Base-by-base conservation (phyloP, 345 rosid species). In the Aegle marmelos region DNA sequence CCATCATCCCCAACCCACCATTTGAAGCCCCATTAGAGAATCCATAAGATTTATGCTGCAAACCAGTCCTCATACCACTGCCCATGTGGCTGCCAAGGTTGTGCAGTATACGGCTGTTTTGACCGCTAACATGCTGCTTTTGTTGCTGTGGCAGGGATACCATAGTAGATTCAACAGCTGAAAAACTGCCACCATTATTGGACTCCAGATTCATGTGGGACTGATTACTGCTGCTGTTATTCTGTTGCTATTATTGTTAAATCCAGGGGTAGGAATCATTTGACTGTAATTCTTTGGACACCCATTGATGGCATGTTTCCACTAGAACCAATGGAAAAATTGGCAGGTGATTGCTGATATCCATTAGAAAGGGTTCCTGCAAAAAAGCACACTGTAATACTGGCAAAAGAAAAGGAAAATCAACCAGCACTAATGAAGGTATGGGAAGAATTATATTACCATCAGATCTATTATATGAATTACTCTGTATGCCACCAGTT, bases 221-320 rank as follows among this genome's bases (percentile, higher is more conserved):
- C 78, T 87, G 97, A 74, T 70, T 87, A 76, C 82, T 85, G 65
- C 68, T 78, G 68, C 73, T 86, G 78, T 71, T 87, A 64, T 56
- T 85, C 54, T 65, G 88, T 13, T 81, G 76, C 27, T 84, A 75
- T 70, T 87, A 57, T 68, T 84, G 73, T 79, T 88, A 68, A 89
- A 94, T 59, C 99, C 98, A 74, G 99, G 99, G 61, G 98, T 91
- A 70, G 99, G 99, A 82, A 96, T 92, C 98, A 96, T 94, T 81
- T 90, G 97, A 83, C 91, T 71, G 85, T 54, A 86, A 85, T 87
- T 84, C 95, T 90, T 76, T 88, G 95, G 56, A 82, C 80, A 68
- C 92, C 86, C 85, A 86, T 64, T 60, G 98, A 86, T 59, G 95
- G 78, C 92, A 90, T 81, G 83, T 78, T 94, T 59, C 93, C 97